Evolutionary conservation across 345 rosid genomes (phyloP).

Genomic region (Populus ilicifolia): DNA sequence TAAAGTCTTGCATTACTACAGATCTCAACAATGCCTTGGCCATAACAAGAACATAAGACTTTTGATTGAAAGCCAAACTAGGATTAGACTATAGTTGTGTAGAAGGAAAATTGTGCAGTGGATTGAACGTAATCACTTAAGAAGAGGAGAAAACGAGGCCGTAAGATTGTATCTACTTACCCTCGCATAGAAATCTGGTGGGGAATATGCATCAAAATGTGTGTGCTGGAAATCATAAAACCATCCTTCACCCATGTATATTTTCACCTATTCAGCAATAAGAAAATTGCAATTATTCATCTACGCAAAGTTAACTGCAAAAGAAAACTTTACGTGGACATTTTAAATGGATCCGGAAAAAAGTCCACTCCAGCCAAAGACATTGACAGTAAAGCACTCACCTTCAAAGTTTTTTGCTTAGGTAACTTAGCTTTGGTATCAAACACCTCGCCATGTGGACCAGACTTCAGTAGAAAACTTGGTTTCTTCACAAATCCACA

Average conservation of each 20-base stretch:
- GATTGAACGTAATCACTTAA: neutral
- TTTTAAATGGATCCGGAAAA: neutral
- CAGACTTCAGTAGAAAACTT: constrained; percentile 47
- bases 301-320: neutral
- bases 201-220: constrained; percentile 78
- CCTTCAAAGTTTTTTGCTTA: constrained; percentile 65
- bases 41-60: neutral
- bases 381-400: constrained; percentile 15
- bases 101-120: too few species aligned
- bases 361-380: neutral
- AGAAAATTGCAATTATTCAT: neutral
- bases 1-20: neutral
- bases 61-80: neutral
- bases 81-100: too few species aligned
- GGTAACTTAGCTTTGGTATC: constrained; percentile 54
- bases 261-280: constrained; percentile 50
- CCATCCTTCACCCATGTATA: constrained; percentile 97
- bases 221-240: constrained; percentile 57
- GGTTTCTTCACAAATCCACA: constrained; percentile 91
- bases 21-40: neutral
- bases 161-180: constrained; percentile 33
- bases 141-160: neutral
- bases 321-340: neutral
- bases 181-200: constrained; percentile 78
- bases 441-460: constrained; percentile 42